phyloP scores from a whole-genome alignment of 352 stramenopile species.

The Discostella stelligera region DNA sequence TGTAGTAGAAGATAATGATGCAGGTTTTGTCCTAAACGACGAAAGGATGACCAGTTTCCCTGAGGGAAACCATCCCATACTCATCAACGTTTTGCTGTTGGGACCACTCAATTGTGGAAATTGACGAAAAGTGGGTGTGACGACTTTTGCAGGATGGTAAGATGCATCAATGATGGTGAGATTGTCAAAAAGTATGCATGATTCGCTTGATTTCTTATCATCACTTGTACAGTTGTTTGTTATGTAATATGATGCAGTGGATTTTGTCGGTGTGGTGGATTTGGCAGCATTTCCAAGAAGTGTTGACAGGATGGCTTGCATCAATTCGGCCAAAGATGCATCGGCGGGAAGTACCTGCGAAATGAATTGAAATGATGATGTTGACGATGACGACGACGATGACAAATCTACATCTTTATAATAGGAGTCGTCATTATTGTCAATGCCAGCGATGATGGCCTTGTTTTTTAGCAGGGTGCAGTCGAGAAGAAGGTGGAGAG shows the following conservation, averaged over 20 bases:
- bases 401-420: background rate
- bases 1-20: constrained; percentile 23
- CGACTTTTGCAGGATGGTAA: constrained; percentile 53
- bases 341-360: constrained; percentile 29
- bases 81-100: constrained; percentile 61
- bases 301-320: constrained; percentile 14
- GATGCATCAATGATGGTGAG: constrained; percentile 30
- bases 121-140: constrained; percentile 41
- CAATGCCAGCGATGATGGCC: background rate
- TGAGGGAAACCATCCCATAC: constrained; percentile 71
- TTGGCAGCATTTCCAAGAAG: background rate
- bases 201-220: background rate
- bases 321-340: constrained; percentile 34
- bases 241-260: background rate
- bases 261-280: background rate
- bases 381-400: background rate
- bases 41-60: constrained; percentile 50
- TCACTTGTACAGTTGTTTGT: background rate
- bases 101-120: constrained; percentile 42
- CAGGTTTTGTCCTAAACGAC: constrained; percentile 1
- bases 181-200: background rate
- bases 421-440: background rate
- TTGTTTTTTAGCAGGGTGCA: background rate
- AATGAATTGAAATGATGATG: constrained; percentile 16
- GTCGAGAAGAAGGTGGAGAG: constrained; percentile 34